Evolutionary conservation across 768 basidiomycete genomes (phyloP), one percentile per base, ranked within the genome.

Genomic region (Boletus tylopilopsis): DNA sequence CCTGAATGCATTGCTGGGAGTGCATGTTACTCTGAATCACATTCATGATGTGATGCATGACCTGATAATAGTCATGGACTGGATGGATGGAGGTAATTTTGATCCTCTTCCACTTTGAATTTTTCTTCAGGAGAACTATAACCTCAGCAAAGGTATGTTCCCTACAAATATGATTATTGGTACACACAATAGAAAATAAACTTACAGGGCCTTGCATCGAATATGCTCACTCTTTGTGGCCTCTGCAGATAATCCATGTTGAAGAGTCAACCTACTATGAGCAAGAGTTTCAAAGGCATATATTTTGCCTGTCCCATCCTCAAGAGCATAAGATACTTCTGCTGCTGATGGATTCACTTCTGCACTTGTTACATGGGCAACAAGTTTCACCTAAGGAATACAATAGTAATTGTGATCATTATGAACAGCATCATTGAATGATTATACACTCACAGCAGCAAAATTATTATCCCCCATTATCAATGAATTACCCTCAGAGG

Each of bases 381-480:
- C 81, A 54, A 82, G 72, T 34, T 70, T 67, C n/a, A 85, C 63
- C 65, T 76, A 55, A 33, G 24, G 25, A 41, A 43, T 10, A 32
- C 15, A 45, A 11, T n/a, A n/a, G n/a, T n/a, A n/a, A n/a, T n/a
- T n/a, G 27, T 7, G 27, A 27, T 27, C 1, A 27, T 8, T 7
- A 27, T 27, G 27, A 27, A 27, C 11, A n/a, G 27, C 11, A 27
- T 27, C 7, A 8, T 27, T 27, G 27, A 27, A 27, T 11, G n/a
- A n/a, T n/a, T 8, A 7, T 48, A 21, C 39, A 53, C 61, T 45
- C 29, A 62, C 61, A 32, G 2, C 0, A 35, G 15, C 57, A 23
- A 74, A 61, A 25, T 74, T 69, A 18, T 61, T 63, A 5, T 71
- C 75, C 49, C 80, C 80, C 34, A 82, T 73, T 8, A 61, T 58